Conservation (phyloP, 495 filamentous ascomycete genomes). For the Tuber brumale region DNA sequence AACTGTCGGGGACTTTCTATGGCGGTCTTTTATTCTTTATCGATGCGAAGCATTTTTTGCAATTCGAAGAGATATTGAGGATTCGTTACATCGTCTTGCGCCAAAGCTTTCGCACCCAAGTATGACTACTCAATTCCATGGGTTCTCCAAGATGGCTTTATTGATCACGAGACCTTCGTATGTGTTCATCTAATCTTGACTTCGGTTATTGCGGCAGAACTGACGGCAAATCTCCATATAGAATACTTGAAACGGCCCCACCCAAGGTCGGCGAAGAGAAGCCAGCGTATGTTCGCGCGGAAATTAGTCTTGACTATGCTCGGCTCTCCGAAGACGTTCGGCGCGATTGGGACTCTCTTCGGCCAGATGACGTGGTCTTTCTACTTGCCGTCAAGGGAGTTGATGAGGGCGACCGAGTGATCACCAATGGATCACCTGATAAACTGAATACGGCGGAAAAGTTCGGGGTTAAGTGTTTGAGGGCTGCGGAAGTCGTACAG, state of each 20-base stretch:
- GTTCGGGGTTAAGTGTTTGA: slow-evolving; percentile 61
- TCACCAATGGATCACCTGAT: slow-evolving; percentile 52
- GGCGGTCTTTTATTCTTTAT: slow-evolving; percentile 82
- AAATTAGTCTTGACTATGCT: slow-evolving; percentile 81
- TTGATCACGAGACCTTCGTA: slow-evolving; percentile 74
- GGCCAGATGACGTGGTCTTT: slow-evolving; percentile 84
- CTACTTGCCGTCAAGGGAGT: slow-evolving; percentile 65
- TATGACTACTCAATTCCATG: slow-evolving; percentile 62
- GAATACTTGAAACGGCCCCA: slow-evolving; percentile 75
- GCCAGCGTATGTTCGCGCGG: slow-evolving; percentile 78
- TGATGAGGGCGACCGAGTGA: slow-evolving; percentile 46
- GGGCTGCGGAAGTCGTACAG: slow-evolving; percentile 81
- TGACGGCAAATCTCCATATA: slow-evolving; percentile 24
- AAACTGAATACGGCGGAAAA: slow-evolving; percentile 52
- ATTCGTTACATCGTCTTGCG: slow-evolving; percentile 67
- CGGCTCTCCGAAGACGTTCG: slow-evolving; percentile 66
- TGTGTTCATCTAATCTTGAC: slow-evolving; percentile 17
- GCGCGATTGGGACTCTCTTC: slow-evolving; percentile 84
- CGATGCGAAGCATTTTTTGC: slow-evolving; percentile 90
- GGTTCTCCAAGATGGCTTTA: slow-evolving; percentile 87
- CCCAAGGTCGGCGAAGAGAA: slow-evolving; percentile 76
- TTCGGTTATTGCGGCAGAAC: slow-evolving; percentile 7
- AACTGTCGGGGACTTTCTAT: slow-evolving; percentile 89
- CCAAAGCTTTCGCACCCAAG: slow-evolving; percentile 59
- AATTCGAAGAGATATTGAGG: slow-evolving; percentile 84